These are phyloP conservation scores for Telfairia occidentalis DNA, from an alignment of 331 rosid species.

Conservation along the genomic window DNA sequence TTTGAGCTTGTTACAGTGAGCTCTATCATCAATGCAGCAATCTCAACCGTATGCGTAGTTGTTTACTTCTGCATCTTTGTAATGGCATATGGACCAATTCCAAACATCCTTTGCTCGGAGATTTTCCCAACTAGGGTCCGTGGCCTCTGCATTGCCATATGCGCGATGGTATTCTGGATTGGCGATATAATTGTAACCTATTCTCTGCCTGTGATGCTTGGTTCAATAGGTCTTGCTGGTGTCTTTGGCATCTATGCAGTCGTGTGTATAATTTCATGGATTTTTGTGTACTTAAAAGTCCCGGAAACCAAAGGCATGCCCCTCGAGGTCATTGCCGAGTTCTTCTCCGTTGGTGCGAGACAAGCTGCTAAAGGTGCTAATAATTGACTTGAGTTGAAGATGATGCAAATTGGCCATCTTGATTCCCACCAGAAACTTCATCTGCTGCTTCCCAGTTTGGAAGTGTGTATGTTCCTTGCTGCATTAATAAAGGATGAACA, in stretches of 20 bases:
- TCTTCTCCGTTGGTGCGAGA: conserved; percentile 59
- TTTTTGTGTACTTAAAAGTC: conserved; percentile 56
- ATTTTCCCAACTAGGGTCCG: conserved; percentile 75
- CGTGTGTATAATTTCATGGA: conserved; percentile 45
- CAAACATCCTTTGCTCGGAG: conserved; percentile 72
- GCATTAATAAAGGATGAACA: neutral
- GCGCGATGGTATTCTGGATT: conserved; percentile 56
- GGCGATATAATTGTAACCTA: conserved; percentile 64
- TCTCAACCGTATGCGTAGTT: conserved; percentile 48
- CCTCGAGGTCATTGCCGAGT: conserved; percentile 68
- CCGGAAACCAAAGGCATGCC: conserved; percentile 94
- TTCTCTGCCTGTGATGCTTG: conserved; percentile 51
- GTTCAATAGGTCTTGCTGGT: conserved; percentile 45
- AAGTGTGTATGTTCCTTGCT: neutral
- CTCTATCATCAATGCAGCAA: conserved; percentile 34
- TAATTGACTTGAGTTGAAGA: conserved; percentile 22
- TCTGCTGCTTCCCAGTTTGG: conserved; percentile 8
- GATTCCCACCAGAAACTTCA: neutral
- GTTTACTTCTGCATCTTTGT: conserved; percentile 55
- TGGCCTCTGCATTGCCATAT: conserved; percentile 70
- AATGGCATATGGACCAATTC: conserved; percentile 62
- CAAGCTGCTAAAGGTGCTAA: conserved; percentile 36
- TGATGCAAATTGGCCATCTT: neutral
- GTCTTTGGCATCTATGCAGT: conserved; percentile 46
- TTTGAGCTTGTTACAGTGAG: conserved; percentile 30